Conservation (phyloP, 192 early-diverging fungal genomes). For the Umbelopsis sp. region DNA sequence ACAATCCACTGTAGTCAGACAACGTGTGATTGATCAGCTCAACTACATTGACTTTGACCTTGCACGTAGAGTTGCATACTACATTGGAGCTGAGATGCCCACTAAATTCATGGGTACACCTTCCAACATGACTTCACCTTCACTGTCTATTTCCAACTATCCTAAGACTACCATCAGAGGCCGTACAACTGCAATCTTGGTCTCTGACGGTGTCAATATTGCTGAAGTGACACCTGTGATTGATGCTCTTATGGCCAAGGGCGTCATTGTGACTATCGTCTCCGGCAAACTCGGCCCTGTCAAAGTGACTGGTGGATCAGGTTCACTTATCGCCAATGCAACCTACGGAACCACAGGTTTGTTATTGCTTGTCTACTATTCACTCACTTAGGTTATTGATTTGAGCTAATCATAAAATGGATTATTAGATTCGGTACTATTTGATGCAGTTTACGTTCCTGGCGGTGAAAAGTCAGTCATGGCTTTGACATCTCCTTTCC, state of each 20-base stretch:
- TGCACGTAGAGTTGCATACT: constrained; percentile 23
- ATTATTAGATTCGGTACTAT: constrained; percentile 25
- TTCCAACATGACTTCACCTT: constrained; percentile 7
- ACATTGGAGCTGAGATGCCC: neutral
- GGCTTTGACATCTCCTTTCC: neutral
- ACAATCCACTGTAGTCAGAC: constrained; percentile 11
- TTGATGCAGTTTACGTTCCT: constrained; percentile 32
- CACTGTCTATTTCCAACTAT: constrained; percentile 25
- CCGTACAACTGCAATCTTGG: constrained; percentile 24
- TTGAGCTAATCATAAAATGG: constrained; percentile 7
- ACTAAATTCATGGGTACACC: neutral
- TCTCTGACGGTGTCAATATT: constrained; percentile 20
- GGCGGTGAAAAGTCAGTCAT: constrained; percentile 11
- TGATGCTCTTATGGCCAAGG: neutral
- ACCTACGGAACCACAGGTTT: constrained; percentile 9
- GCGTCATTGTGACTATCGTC: neutral
- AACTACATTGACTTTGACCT: constrained; percentile 28
- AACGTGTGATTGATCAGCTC: constrained; percentile 20
- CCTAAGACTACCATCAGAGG: constrained; percentile 11
- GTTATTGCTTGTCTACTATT: neutral
- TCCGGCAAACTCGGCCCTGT: constrained; percentile 6
- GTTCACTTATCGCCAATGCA: constrained; percentile 7
- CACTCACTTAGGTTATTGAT: neutral
- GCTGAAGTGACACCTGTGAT: constrained; percentile 13
- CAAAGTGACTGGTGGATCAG: constrained; percentile 6